Base-by-base conservation (phyloP, 495 filamentous ascomycete species). In the Hyphodiscus hymeniophilus region DNA sequence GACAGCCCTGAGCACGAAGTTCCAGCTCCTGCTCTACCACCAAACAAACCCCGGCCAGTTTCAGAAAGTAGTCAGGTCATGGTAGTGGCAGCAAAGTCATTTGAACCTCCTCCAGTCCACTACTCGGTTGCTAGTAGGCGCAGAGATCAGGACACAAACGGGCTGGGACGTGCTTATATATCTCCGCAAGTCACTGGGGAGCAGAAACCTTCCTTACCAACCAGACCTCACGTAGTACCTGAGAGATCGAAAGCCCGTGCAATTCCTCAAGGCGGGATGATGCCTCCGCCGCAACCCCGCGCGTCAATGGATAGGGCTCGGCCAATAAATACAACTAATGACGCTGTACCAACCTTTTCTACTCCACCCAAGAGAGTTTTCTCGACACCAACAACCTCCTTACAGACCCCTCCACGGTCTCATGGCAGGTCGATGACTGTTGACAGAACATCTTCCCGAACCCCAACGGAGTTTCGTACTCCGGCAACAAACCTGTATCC, bases 151-250 rank as follows among this genome's bases (percentile, higher is more conserved):
- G 67, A 71, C 17, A 32, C 47, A 11, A 73, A 70, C 41, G 66
- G 64, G 18, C 39, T 24, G 4, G 35, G 47, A 13, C 65, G 60
- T 36, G 53, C 51, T 7, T 51, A 60, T 11, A 48, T 66, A 22
- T 45, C 57, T 24, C 52, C 65, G 11, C 63, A 68, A 18, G 31
- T 57, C 17, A 59, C 62, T 2, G 70, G 72, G 3, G 70, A 78
- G 26, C 67, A 72, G 15, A 74, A 75, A 21, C 84, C 84, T 7
- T 70, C 72, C 18, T 68, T 88, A 24, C 84, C 84, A 17, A 74
- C 71, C 17, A 73, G 82, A 17, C 60, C 72, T 11, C 58, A 53
- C 18, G 64, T 61, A n/a, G 52, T 60, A 2, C 39, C 63, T 1
- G 71, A 73, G 23, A 34, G 49, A 5, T 36, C 41, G 16, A 54